Base-by-base conservation (phyloP, 768 basidiomycete species). In the Leccinum variicolor region DNA sequence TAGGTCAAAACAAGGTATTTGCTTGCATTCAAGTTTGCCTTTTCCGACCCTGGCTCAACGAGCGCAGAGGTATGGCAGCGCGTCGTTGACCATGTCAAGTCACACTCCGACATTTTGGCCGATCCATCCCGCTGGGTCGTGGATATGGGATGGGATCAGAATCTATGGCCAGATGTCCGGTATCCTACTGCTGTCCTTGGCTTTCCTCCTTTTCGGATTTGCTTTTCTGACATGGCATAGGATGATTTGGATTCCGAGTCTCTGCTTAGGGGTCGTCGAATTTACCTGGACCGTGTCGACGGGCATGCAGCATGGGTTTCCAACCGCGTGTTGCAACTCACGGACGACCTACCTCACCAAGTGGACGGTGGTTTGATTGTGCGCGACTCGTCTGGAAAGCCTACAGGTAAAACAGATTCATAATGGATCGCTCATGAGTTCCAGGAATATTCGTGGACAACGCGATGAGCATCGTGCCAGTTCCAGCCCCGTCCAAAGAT, bases 71-170 rank as follows among this genome's bases (percentile, higher is more conserved):
- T 92, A 11, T 70, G 91, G 14, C 76, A 80, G 4, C 76, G 79
- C 1, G 73, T 94, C 33, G 84, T 84, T 55, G 62, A 70, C 1
- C 86, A 87, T 60, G 80, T 93, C 55, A 65, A 75, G 4, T 70
- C 77, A 1, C 82, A 84, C 53, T 83, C 88, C 0, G 83, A 84
- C 39, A 68, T 87, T 6, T 67, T 74, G 1, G 67, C 78, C 3
- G 80, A 90, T 64, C 75, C 73, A 3, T 74, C 78, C 3, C 74
- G 66, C 6, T 97, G 92, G 92, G 82, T 97, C 43, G 77, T 86
- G 63, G 94, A 92, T 11, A 82, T 89, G 76, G 95, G 95, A 5
- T 98, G 95, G 94, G 92, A 98, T 66, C 94, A 98, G 72, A 96
- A 89, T 1, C 79, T 81, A 56, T 92, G 90, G 90, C 61, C 78